These are phyloP conservation scores for Anisogramma anomala DNA, from an alignment of 2,329 filamentous ascomycete genomes.

Conservation along the genomic window DNA sequence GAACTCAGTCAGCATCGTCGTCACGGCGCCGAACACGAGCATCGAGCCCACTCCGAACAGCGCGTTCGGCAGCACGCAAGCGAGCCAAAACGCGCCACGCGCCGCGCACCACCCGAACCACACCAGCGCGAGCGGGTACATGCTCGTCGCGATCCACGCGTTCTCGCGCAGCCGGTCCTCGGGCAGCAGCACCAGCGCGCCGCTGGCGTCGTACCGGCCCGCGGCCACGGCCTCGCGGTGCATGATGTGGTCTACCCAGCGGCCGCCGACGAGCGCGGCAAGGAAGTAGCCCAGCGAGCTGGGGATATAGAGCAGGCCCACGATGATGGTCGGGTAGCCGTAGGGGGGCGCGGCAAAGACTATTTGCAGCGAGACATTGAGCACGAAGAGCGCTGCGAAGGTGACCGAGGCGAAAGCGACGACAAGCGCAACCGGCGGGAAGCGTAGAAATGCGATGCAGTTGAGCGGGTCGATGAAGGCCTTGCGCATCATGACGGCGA, in stretches of 20 bases:
- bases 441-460: conserved; percentile 60
- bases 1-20: conserved; percentile 79
- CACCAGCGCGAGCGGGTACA: conserved; percentile 57
- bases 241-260: conserved; percentile 77
- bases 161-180: conserved; percentile 80
- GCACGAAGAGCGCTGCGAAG: conserved; percentile 63
- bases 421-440: conserved; percentile 60
- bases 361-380: conserved; percentile 66
- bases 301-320: conserved; percentile 70
- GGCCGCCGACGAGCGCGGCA: conserved; percentile 57
- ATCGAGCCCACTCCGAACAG: conserved; percentile 68
- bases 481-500: conserved; percentile 42
- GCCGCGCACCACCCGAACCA: conserved; percentile 63
- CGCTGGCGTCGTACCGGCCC: conserved; percentile 54
- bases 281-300: conserved; percentile 61
- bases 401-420: conserved; percentile 65
- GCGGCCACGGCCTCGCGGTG: conserved; percentile 59
- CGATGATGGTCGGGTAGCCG: conserved; percentile 52
- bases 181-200: conserved; percentile 55
- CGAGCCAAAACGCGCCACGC: conserved; percentile 30
- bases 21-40: conserved; percentile 63
- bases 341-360: conserved; percentile 59
- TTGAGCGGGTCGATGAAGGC: conserved; percentile 61
- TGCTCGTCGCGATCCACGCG: conserved; percentile 58
- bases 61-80: conserved; percentile 53